Conservation (phyloP, 192 early-diverging fungal species). For the Mortierella hygrophila region DNA sequence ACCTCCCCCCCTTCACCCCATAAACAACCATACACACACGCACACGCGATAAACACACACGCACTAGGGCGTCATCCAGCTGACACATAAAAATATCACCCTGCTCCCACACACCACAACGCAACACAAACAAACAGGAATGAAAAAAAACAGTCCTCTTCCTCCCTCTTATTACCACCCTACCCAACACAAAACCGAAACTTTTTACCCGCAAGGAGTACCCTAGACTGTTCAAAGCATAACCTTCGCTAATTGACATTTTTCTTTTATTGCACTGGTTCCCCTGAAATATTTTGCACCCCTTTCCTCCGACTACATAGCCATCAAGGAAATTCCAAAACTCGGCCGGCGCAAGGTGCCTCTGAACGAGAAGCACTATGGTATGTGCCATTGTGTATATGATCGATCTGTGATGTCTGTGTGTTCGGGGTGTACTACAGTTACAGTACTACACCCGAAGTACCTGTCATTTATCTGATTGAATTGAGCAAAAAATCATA, state of each 20-base stretch:
- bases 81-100: background rate
- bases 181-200: background rate
- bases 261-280: conserved; percentile 14
- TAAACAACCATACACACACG: no score
- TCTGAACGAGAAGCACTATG: conserved; percentile 65
- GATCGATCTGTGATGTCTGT: background rate
- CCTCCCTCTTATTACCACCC: background rate
- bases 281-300: background rate
- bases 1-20: background rate
- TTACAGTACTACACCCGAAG: background rate
- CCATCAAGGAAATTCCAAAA: conserved; percentile 40
- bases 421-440: background rate
- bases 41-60: background rate
- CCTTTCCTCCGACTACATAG: background rate
- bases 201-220: no score
- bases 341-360: conserved; percentile 65
- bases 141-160: background rate
- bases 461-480: background rate
- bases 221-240: background rate
- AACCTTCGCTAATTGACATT: conserved; percentile 13
- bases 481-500: no score
- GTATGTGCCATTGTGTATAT: conserved; percentile 25
- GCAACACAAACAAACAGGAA: background rate
- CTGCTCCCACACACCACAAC: background rate
- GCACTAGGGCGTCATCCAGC: background rate